Conservation (phyloP, 768 basidiomycete species). For the Phylloporus sp. region DNA sequence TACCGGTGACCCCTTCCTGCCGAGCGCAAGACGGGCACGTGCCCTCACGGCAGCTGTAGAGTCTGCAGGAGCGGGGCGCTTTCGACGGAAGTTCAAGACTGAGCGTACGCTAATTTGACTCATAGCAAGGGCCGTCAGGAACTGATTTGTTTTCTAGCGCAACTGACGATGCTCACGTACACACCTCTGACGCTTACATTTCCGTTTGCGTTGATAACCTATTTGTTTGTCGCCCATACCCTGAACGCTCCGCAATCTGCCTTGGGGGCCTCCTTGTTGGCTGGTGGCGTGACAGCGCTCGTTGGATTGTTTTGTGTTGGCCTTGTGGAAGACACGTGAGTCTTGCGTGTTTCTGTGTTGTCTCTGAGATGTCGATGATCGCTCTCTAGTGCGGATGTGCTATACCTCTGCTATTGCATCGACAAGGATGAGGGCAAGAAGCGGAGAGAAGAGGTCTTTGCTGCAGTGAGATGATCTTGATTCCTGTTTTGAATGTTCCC, state of each 20-base stretch:
- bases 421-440: slow-evolving; percentile 51
- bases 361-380: neutral
- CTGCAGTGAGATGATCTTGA: slow-evolving; percentile 40
- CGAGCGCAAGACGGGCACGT: slow-evolving; percentile 50
- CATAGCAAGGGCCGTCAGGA: neutral
- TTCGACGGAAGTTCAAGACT: slow-evolving; percentile 45
- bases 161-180: slow-evolving; percentile 64
- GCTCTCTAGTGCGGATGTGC: slow-evolving; percentile 48
- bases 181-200: slow-evolving; percentile 76
- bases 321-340: slow-evolving; percentile 70
- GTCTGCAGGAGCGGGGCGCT: slow-evolving; percentile 36
- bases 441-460: slow-evolving; percentile 49
- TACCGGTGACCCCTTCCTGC: slow-evolving; percentile 67
- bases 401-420: slow-evolving; percentile 66
- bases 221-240: slow-evolving; percentile 86
- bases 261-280: slow-evolving; percentile 67
- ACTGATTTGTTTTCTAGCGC: slow-evolving; percentile 34
- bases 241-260: slow-evolving; percentile 66
- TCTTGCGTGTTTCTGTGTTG: slow-evolving; percentile 2
- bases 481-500: neutral
- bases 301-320: slow-evolving; percentile 83
- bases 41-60: slow-evolving; percentile 55
- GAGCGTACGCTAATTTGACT: slow-evolving; percentile 46
- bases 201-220: slow-evolving; percentile 76
- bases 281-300: slow-evolving; percentile 73